Percentiles rank a stretch among this genome's conserved stretches.
Evolutionary conservation across 2,329 filamentous ascomycete genomes (phyloP).

Genomic region (Apiospora koreana): DNA sequence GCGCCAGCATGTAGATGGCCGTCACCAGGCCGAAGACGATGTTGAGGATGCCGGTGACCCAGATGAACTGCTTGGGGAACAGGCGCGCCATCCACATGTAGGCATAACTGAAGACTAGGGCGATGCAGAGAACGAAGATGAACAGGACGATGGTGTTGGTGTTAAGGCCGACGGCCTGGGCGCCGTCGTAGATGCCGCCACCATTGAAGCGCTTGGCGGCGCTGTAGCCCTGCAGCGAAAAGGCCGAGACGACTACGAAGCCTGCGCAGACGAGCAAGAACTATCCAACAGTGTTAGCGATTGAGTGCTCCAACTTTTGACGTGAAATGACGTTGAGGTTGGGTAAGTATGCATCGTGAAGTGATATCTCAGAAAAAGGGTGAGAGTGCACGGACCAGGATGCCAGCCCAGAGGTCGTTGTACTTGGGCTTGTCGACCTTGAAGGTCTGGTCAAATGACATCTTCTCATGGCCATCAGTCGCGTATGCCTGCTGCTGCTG

Average conservation of each 20-base stretch:
- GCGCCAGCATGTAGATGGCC: slow-evolving; percentile 80
- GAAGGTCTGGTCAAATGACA: slow-evolving; percentile 78
- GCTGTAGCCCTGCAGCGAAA: slow-evolving; percentile 74
- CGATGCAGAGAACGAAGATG: slow-evolving; percentile 72
- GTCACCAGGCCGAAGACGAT: slow-evolving; percentile 83
- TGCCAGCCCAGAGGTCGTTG: slow-evolving; percentile 87
- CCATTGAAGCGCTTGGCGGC: slow-evolving; percentile 63
- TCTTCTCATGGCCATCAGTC: slow-evolving; percentile 42
- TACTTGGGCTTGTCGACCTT: slow-evolving; percentile 81
- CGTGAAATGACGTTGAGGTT: neutral
- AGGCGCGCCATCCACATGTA: slow-evolving; percentile 77
- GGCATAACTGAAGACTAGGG: slow-evolving; percentile 71
- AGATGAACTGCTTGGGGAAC: slow-evolving; percentile 90
- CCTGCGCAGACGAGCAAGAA: slow-evolving; percentile 72
- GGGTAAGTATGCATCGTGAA: too few species aligned
- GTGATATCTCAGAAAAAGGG: neutral
- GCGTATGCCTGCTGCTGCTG: neutral
- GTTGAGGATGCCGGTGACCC: slow-evolving; percentile 88
- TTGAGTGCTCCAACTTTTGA: neutral
- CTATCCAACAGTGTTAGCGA: slow-evolving; percentile 36
- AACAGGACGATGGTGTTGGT: slow-evolving; percentile 89
- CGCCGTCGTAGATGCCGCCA: slow-evolving; percentile 70
- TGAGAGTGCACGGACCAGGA: slow-evolving; percentile 57
- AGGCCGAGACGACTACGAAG: slow-evolving; percentile 74
- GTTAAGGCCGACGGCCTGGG: slow-evolving; percentile 67